Evolutionary conservation across 805 yeast genomes (phyloP).

Genomic region (Teunomyces atbi): DNA sequence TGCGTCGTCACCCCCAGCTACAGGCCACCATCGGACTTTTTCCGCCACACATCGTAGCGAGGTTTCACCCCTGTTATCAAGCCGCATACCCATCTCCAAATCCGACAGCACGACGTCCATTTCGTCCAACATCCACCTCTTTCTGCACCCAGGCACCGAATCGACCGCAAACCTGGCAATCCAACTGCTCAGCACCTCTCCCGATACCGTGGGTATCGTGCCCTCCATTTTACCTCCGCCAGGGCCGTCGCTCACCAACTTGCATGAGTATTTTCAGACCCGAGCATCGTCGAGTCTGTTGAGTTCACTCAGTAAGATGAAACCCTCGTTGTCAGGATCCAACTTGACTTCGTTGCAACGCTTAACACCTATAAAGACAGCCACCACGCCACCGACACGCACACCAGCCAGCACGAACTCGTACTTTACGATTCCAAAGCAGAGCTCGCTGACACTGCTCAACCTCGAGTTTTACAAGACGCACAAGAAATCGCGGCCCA

Average conservation of each 20-base stretch:
- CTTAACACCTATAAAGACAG: conserved; percentile 43
- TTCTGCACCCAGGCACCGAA: conserved; percentile 22
- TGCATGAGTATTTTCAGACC: conserved; percentile 31
- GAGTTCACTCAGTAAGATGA: conserved; percentile 21
- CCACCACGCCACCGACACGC: not conserved
- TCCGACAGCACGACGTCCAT: conserved; percentile 29
- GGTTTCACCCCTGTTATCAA: not conserved
- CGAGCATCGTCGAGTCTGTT: conserved; percentile 17
- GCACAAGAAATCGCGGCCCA: conserved; percentile 46
- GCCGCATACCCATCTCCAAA: conserved; percentile 15
- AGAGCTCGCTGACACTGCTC: conserved; percentile 29
- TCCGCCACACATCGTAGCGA: conserved; percentile 3
- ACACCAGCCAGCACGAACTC: conserved; percentile 17
- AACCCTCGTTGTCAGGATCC: conserved; percentile 20
- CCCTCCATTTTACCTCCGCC: conserved; percentile 8
- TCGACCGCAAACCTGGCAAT: conserved; percentile 26
- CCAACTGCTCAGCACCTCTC: conserved; percentile 34
- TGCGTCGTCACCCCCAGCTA: conserved; percentile 6
- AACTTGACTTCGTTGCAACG: conserved; percentile 29
- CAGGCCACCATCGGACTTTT: conserved; percentile 3
- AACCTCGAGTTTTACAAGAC: conserved; percentile 35
- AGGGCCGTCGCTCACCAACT: conserved; percentile 28
- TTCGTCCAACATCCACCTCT: conserved; percentile 20
- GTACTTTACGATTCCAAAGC: conserved; percentile 21
- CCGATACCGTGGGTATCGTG: conserved; percentile 20